These are phyloP conservation scores for Ceratobasidium papillatum DNA, from an alignment of 1,284 basidiomycete genomes.

Conservation along the genomic window DNA sequence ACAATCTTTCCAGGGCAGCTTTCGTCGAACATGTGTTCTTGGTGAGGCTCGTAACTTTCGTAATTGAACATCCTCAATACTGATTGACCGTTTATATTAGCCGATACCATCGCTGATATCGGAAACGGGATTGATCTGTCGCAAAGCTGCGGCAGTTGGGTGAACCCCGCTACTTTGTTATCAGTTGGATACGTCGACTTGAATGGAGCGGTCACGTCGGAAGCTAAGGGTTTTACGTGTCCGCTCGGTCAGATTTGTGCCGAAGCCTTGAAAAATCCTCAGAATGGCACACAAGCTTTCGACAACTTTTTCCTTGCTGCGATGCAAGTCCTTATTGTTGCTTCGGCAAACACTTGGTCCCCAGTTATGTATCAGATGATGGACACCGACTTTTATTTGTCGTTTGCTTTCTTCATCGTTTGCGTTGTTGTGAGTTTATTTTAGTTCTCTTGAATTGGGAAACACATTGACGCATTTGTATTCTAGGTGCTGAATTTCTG, in stretches of 20 bases:
- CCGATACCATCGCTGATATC: constrained; percentile 34
- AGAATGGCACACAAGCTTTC: constrained; percentile 78
- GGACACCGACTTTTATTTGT: constrained; percentile 89
- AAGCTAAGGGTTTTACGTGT: constrained; percentile 80
- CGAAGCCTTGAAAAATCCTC: constrained; percentile 72
- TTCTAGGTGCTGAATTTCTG: constrained; percentile 90
- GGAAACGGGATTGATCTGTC: constrained; percentile 49
- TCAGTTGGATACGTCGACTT: constrained; percentile 59
- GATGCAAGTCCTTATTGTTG: constrained; percentile 87
- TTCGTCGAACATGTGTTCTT: constrained; percentile 64
- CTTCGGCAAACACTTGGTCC: constrained; percentile 84
- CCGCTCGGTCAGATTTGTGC: constrained; percentile 81
- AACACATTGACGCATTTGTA: constrained; percentile 47
- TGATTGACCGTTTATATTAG: neutral
- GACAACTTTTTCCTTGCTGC: constrained; percentile 88
- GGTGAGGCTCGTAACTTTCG: constrained; percentile 45
- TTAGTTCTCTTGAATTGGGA: neutral
- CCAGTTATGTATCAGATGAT: constrained; percentile 91
- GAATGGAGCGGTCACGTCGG: constrained; percentile 52
- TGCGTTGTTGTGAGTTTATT: constrained; percentile 28
- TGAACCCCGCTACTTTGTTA: constrained; percentile 65
- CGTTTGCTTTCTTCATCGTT: constrained; percentile 88
- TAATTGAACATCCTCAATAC: constrained; percentile 2
- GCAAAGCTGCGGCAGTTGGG: constrained; percentile 81
- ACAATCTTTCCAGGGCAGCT: constrained; percentile 87